Evolutionary conservation across 768 basidiomycete species (phyloP).

Genomic region (Lentinula lateritia): DNA sequence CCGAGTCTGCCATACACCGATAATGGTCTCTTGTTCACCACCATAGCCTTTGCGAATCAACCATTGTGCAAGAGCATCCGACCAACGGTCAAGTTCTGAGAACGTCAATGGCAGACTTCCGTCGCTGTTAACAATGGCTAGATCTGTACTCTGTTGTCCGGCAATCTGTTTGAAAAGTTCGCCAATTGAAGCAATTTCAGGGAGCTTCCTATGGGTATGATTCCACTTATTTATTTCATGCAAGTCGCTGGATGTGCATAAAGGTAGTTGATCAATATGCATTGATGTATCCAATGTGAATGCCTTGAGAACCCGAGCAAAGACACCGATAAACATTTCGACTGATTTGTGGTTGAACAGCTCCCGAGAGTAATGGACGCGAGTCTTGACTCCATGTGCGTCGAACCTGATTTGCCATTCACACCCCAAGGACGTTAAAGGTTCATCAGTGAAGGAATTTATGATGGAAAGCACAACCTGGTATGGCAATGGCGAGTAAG

Average conservation of each 20-base stretch:
- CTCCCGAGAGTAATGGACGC: not conserved
- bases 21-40: not conserved
- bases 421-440: not conserved
- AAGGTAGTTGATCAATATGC: not conserved
- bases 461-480: not conserved
- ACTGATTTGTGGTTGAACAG: not conserved
- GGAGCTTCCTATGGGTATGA: not conserved
- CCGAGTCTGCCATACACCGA: not conserved
- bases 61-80: not conserved
- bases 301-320: not conserved
- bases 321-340: not conserved
- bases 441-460: not conserved
- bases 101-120: not conserved
- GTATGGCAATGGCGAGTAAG: not conserved
- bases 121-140: not conserved
- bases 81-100: not conserved
- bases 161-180: not conserved
- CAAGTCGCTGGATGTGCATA: not conserved
- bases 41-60: not conserved
- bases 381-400: not conserved
- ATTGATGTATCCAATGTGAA: not conserved
- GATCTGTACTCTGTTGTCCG: not conserved
- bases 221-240: not conserved
- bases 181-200: not conserved
- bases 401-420: not conserved